Conservation (phyloP, 768 basidiomycete genomes). For the Chalciporus pseudorubinellus region DNA sequence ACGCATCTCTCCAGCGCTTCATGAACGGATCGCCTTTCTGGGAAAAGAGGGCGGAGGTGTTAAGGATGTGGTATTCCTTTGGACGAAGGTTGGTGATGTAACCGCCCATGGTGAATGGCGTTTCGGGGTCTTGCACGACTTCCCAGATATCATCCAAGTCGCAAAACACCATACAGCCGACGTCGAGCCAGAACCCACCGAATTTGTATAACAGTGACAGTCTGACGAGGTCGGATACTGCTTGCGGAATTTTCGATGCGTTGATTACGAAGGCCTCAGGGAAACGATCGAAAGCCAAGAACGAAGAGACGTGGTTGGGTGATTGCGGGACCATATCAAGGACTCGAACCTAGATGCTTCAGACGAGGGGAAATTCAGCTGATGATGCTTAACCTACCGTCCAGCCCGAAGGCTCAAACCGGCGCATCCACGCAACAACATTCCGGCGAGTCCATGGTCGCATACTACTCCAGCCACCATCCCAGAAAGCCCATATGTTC, state of each 20-base stretch:
- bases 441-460: conserved; percentile 3
- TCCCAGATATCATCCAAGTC: conserved; percentile 1
- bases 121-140: neutral
- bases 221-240: conserved; percentile 1
- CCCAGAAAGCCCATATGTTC: conserved; percentile 4
- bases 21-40: conserved; percentile 1
- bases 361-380: neutral
- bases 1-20: conserved; percentile 2
- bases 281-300: neutral
- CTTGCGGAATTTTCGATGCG: neutral
- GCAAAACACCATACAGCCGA: conserved; percentile 3
- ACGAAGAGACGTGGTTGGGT: neutral
- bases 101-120: conserved; percentile 1
- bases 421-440: neutral
- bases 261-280: neutral
- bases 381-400: neutral
- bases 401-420: conserved; percentile 3
- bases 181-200: conserved; percentile 7
- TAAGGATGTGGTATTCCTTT: conserved; percentile 5
- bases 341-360: neutral
- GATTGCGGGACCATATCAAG: neutral
- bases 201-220: conserved; percentile 1
- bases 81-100: conserved; percentile 5
- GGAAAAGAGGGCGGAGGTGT: conserved; percentile 3
- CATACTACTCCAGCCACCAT: neutral